Conservation (phyloP, 768 basidiomycete genomes). For the Serpula lacrymans region DNA sequence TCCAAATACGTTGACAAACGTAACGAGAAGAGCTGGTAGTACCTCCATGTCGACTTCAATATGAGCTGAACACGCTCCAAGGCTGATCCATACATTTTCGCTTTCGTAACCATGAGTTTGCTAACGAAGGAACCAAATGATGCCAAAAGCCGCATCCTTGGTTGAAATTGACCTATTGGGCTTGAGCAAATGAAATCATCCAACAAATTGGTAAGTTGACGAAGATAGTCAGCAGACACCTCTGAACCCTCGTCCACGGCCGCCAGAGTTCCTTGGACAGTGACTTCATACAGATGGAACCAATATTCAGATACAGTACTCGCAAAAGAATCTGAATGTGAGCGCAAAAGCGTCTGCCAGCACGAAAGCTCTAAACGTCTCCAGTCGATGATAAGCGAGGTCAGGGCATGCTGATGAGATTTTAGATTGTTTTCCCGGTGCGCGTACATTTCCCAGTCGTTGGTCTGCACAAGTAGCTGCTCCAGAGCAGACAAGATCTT, state of each 20-base stretch:
- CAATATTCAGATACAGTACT: constrained; percentile 69
- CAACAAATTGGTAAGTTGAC: constrained; percentile 68
- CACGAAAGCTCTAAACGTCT: constrained; percentile 83
- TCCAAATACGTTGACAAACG: constrained; percentile 46
- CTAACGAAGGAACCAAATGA: constrained; percentile 59
- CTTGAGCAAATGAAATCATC: constrained; percentile 73
- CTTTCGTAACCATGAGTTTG: constrained; percentile 32
- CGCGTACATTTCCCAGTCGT: constrained; percentile 98
- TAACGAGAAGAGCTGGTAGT: constrained; percentile 60
- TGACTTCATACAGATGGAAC: constrained; percentile 84
- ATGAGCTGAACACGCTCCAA: constrained; percentile 54
- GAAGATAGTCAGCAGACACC: constrained; percentile 48
- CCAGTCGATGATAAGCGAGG: constrained; percentile 81
- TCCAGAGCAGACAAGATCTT: constrained; percentile 81
- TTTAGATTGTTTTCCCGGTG: constrained; percentile 84
- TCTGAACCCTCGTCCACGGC: constrained; percentile 37
- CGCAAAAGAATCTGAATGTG: constrained; percentile 52
- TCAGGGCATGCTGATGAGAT: constrained; percentile 60
- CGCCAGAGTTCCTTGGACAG: constrained; percentile 59
- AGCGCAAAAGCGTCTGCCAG: constrained; percentile 79
- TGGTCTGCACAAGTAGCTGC: constrained; percentile 78
- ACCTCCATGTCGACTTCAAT: constrained; percentile 55
- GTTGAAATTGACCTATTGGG: constrained; percentile 80
- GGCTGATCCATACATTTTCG: constrained; percentile 22
- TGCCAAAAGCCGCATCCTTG: constrained; percentile 62